Percentiles rank a stretch among this genome's conserved stretches.
phyloP scores from a whole-genome alignment of 2,329 filamentous ascomycete species.

The Penicillium olsonii region DNA sequence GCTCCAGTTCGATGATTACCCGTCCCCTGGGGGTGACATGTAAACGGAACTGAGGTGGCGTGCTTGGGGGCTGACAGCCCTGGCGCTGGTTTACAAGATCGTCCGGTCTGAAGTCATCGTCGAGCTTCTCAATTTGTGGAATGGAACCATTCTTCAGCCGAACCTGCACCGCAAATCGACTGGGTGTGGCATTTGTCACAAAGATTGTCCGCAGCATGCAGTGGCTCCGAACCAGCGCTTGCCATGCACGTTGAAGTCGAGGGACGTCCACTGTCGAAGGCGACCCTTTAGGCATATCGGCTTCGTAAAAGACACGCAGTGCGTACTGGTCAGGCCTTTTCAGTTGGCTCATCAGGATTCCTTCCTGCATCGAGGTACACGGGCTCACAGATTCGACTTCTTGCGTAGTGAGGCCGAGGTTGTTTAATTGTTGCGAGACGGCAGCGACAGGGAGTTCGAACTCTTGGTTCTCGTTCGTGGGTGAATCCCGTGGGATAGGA shows the following conservation, averaged over 20 bases:
- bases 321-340: not conserved
- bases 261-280: not conserved
- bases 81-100: not conserved
- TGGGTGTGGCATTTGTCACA: not conserved
- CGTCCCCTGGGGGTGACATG: too few relatives aligned
- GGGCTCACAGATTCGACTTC: not conserved
- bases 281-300: not conserved
- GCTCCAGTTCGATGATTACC: not conserved
- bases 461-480: not conserved
- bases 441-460: not conserved
- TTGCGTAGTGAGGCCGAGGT: not conserved
- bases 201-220: not conserved
- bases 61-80: not conserved
- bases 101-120: not conserved
- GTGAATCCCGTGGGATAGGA: too few relatives aligned
- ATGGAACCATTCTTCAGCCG: not conserved
- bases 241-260: not conserved
- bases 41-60: not conserved
- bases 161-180: not conserved
- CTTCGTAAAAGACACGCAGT: not conserved
- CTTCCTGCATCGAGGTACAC: not conserved
- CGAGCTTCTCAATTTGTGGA: not conserved
- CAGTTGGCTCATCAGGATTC: not conserved
- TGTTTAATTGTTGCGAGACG: not conserved
- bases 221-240: not conserved